phyloP scores from a whole-genome alignment of 495 filamentous ascomycete genomes.

The Podospora fimiseda region DNA sequence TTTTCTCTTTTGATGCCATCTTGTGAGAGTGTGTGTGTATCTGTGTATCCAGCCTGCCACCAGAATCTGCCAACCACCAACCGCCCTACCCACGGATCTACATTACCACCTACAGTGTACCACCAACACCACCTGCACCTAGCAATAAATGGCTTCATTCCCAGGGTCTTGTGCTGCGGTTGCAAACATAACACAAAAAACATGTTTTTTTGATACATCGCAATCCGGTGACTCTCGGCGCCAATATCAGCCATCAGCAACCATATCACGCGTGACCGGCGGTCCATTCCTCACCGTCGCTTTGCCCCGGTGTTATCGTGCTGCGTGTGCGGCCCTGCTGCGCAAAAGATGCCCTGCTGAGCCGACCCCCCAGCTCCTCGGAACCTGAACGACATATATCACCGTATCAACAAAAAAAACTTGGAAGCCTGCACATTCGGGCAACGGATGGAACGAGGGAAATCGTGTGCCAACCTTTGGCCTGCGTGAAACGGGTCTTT shows the following conservation, averaged over 20 bases:
- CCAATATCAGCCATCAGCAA: conserved; percentile 2
- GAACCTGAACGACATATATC: background rate
- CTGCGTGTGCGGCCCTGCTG: background rate
- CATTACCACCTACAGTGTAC: too few relatives aligned
- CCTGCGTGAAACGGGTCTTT: conserved; percentile 15
- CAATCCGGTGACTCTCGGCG: conserved; percentile 19
- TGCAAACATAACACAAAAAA: background rate
- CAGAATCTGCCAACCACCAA: too few relatives aligned
- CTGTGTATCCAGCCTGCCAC: background rate
- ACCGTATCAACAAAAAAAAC: background rate
- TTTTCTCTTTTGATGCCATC: background rate
- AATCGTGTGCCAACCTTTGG: conserved; percentile 13
- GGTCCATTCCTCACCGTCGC: conserved; percentile 18
- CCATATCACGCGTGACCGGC: conserved; percentile 16
- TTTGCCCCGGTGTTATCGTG: conserved; percentile 1
- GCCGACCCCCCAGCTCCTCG: background rate
- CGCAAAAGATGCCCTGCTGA: background rate
- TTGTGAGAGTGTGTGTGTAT: too few relatives aligned
- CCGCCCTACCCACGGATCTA: too few relatives aligned
- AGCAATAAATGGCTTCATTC: too few relatives aligned
- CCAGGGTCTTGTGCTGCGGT: conserved; percentile 1
- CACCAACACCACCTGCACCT: background rate
- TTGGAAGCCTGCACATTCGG: too few relatives aligned
- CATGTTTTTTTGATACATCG: conserved; percentile 7
- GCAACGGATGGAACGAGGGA: background rate